A percentile compares a stretch with the other conserved stretches of the same genome.
Evolutionary conservation across 768 basidiomycete genomes (phyloP).

Genomic region (Boletus subcaerulescens): DNA sequence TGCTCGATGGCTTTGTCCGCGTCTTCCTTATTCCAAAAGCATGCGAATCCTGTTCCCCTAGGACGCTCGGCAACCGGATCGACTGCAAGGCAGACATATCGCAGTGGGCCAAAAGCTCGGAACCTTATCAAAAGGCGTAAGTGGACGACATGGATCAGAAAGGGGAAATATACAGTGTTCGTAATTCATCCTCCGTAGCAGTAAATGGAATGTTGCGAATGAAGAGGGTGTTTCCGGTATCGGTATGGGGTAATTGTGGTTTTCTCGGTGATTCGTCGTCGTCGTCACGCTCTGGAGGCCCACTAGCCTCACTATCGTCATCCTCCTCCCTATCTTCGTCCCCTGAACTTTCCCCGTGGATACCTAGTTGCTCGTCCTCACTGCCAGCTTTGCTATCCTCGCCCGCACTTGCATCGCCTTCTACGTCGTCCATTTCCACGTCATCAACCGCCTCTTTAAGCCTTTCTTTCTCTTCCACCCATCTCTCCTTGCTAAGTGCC

Average conservation of each 20-base stretch:
- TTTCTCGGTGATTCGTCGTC: conserved; percentile 47
- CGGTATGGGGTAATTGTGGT: conserved; percentile 76
- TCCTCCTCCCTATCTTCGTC: conserved; percentile 29
- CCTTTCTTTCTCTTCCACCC: conserved; percentile 76
- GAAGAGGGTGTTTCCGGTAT: conserved; percentile 89
- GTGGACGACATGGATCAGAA: background rate
- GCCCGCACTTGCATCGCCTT: conserved; percentile 16
- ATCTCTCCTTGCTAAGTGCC: conserved; percentile 92
- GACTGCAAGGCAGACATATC: conserved; percentile 89
- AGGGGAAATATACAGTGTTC: conserved; percentile 59
- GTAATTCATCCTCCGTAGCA: conserved; percentile 90
- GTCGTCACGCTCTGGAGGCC: conserved; percentile 1
- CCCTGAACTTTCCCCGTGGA: conserved; percentile 34
- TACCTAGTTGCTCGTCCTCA: conserved; percentile 42
- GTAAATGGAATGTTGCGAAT: conserved; percentile 90
- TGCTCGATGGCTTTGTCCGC: conserved; percentile 84
- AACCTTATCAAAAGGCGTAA: conserved; percentile 45
- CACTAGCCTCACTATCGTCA: conserved; percentile 25
- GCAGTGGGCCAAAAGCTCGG: conserved; percentile 85
- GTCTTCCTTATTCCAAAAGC: conserved; percentile 92
- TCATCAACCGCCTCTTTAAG: conserved; percentile 34
- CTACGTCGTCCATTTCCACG: conserved; percentile 32
- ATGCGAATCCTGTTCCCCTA: conserved; percentile 93
- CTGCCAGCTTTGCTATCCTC: conserved; percentile 35
- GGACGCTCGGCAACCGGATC: conserved; percentile 83